Percentiles rank a stretch among this genome's conserved stretches.
phyloP scores from a whole-genome alignment of 345 rosid genomes.

The Microcos paniculata region DNA sequence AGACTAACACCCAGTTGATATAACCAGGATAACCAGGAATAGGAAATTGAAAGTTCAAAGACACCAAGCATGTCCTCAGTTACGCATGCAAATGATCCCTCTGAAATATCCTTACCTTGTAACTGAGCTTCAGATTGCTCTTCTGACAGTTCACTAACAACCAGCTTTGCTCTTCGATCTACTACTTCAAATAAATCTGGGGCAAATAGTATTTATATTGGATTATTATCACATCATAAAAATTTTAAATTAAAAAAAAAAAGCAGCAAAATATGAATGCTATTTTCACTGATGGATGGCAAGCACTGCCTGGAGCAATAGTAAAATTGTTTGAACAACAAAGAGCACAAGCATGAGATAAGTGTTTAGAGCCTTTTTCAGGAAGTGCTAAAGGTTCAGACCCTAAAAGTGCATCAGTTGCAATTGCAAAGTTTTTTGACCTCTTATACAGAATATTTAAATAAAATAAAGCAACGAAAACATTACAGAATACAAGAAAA shows the following conservation, averaged over 20 bases:
- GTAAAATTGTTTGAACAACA: background rate
- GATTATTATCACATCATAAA: constrained; percentile 3
- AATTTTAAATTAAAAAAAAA: too few species aligned
- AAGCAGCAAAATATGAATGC: background rate
- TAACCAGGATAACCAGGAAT: constrained; percentile 14
- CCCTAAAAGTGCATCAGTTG: background rate
- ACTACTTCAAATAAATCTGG: constrained; percentile 94
- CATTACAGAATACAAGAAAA: background rate
- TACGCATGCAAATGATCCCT: background rate
- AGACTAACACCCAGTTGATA: constrained; percentile 1
- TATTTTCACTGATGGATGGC: background rate
- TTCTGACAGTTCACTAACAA: constrained; percentile 77
- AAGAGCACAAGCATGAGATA: background rate
- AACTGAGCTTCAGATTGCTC: constrained; percentile 62
- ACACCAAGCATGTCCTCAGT: background rate
- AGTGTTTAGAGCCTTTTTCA: background rate
- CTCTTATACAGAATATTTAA: background rate
- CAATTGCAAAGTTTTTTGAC: background rate
- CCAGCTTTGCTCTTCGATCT: constrained; percentile 96
- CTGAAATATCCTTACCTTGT: constrained; percentile 44
- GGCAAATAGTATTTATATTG: constrained; percentile 14
- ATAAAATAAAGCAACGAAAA: constrained; percentile 5
- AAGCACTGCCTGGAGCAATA: background rate
- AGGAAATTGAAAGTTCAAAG: background rate
- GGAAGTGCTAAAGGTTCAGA: background rate